Conservation (phyloP, 2,329 filamentous ascomycete genomes). For the Blumeriella jaapii region DNA sequence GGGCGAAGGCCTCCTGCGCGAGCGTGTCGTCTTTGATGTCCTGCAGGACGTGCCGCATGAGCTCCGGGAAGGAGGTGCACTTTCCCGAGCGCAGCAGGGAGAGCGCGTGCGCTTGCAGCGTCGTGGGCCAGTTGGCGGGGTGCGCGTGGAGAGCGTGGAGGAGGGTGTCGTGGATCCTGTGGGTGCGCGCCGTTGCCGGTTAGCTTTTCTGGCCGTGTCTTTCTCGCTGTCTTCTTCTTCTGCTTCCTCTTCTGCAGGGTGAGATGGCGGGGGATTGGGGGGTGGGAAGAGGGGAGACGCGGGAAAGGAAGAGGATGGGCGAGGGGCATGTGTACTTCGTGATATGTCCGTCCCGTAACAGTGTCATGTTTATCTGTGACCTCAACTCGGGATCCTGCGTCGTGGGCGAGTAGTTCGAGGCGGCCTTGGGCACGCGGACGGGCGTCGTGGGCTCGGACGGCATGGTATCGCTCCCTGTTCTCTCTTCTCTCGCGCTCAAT, state of each 20-base stretch:
- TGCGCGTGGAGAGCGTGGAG: slow-evolving; percentile 50
- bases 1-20: neutral
- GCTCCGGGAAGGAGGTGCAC: slow-evolving; percentile 46
- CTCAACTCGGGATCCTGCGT: slow-evolving; percentile 51
- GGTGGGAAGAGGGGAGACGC: neutral
- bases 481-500: no score
- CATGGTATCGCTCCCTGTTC: neutral
- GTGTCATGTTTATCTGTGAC: slow-evolving; percentile 48
- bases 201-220: no score
- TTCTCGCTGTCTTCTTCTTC: no score
- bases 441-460: slow-evolving; percentile 32
- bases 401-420: slow-evolving; percentile 45
- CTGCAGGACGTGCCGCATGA: slow-evolving; percentile 48
- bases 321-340: slow-evolving; percentile 45
- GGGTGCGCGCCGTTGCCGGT: no score
- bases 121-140: slow-evolving; percentile 49
- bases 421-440: slow-evolving; percentile 45
- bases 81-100: slow-evolving; percentile 49
- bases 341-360: slow-evolving; percentile 48
- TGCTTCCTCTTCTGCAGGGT: no score
- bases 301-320: slow-evolving; percentile 2
- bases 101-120: slow-evolving; percentile 47
- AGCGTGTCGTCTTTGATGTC: slow-evolving; percentile 35
- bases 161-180: slow-evolving; percentile 52
- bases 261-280: no score